A percentile compares a stretch with the other conserved stretches of the same genome.
phyloP scores from a whole-genome alignment of 1,284 basidiomycete species.

The Sanghuangporus baumii region DNA sequence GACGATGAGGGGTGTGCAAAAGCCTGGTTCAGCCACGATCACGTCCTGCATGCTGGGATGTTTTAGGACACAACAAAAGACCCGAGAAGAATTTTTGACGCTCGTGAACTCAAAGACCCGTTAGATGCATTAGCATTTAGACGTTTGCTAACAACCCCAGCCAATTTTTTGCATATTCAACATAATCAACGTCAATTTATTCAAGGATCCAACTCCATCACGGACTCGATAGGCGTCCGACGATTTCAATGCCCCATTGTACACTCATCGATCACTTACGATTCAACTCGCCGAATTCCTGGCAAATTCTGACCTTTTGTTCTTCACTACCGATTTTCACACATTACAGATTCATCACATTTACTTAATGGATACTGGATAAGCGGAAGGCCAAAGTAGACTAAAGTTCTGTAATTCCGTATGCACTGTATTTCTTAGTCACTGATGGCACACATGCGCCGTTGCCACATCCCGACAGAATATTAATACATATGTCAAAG shows the following conservation, averaged over 20 bases:
- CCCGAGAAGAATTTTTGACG: slow-evolving; percentile 90
- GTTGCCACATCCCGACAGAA: background rate
- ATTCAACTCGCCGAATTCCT: slow-evolving; percentile 13
- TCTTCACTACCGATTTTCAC: background rate
- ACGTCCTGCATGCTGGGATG: slow-evolving; percentile 99
- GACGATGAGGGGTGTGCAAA: slow-evolving; percentile 99
- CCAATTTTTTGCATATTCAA: background rate
- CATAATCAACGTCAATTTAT: background rate
- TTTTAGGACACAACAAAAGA: slow-evolving; percentile 96
- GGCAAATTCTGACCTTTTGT: background rate
- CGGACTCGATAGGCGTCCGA: background rate
- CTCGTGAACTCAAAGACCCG: slow-evolving; percentile 47
- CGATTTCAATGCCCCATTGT: background rate
- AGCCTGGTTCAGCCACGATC: slow-evolving; percentile 92
- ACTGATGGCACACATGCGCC: background rate
- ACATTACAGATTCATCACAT: background rate
- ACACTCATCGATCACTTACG: slow-evolving; percentile 3
- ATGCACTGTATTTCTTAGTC: background rate
- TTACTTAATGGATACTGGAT: background rate
- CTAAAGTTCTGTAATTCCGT: background rate
- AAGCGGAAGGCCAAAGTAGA: background rate
- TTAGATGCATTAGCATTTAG: background rate
- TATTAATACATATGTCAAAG: background rate
- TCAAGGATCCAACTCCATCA: slow-evolving; percentile 14
- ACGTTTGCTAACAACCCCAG: background rate